Evolutionary conservation across 192 early-diverging fungal genomes (phyloP).

Genomic region (Coemansia umbellata): DNA sequence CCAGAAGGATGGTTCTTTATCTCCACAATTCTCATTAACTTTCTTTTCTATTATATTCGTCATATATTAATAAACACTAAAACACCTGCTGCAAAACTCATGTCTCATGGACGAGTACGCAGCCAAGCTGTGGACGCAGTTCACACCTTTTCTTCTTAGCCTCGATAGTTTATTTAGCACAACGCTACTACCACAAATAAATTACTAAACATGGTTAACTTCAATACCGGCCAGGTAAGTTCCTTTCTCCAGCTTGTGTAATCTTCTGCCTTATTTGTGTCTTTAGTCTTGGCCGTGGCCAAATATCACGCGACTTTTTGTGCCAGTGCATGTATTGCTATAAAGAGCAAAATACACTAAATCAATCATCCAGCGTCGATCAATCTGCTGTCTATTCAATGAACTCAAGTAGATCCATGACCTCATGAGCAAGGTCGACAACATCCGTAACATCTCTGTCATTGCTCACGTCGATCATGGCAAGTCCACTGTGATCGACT

Average conservation of each 20-base stretch:
- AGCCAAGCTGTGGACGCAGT: no score
- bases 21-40: no score
- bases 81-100: no score
- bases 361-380: no score
- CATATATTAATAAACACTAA: no score
- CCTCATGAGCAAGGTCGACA: constrained; percentile 83
- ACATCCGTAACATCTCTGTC: constrained; percentile 99
- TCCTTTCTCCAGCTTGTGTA: neutral
- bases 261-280: neutral
- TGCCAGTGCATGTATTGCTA: neutral
- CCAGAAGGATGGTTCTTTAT: no score
- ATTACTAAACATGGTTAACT: constrained; percentile 50
- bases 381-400: no score
- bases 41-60: no score
- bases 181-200: constrained; percentile 20
- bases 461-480: constrained; percentile 99
- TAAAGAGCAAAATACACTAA: no score
- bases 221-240: constrained; percentile 52
- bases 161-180: constrained; percentile 2
- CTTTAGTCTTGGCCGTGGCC: no score
- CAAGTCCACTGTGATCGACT: constrained; percentile 94
- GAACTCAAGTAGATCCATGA: constrained; percentile 68
- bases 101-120: no score
- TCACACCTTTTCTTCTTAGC: constrained; percentile 7
- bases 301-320: neutral